Conservation (phyloP, 768 basidiomycete genomes). For the Psilocybe cubensis region DNA sequence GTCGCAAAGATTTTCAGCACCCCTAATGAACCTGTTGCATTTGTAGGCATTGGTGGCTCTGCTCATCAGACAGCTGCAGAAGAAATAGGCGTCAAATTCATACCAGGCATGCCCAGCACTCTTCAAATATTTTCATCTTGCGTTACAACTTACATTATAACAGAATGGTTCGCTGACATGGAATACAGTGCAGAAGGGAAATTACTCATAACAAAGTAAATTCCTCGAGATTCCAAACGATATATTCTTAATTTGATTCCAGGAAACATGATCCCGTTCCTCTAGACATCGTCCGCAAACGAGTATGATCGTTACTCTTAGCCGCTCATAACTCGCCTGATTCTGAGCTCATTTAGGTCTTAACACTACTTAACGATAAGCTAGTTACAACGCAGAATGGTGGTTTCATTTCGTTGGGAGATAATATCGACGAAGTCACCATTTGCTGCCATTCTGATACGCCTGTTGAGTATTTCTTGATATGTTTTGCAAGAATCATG, state of each 20-base stretch:
- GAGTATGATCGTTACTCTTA: constrained; percentile 35
- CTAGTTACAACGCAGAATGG: constrained; percentile 52
- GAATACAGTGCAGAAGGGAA: constrained; percentile 61
- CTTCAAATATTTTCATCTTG: neutral
- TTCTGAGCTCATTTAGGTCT: constrained; percentile 38
- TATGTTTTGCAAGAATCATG: too few relatives aligned
- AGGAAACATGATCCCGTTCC: constrained; percentile 57
- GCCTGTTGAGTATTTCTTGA: constrained; percentile 54
- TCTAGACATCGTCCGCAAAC: constrained; percentile 40
- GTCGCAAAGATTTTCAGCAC: constrained; percentile 55
- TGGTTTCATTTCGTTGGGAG: constrained; percentile 43
- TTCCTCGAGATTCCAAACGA: neutral
- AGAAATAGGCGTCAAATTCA: constrained; percentile 59
- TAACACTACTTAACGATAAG: constrained; percentile 43
- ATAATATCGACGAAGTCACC: constrained; percentile 51
- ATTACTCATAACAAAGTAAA: constrained; percentile 61
- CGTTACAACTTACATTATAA: neutral
- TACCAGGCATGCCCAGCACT: constrained; percentile 51
- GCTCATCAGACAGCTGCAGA: constrained; percentile 60
- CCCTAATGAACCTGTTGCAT: constrained; percentile 43
- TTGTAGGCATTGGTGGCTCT: constrained; percentile 68
- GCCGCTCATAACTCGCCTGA: neutral
- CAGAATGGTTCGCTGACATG: constrained; percentile 74
- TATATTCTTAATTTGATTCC: neutral
- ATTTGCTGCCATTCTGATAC: constrained; percentile 73